Conservation (phyloP, 345 rosid genomes). For the Bruguiera sexangula region DNA sequence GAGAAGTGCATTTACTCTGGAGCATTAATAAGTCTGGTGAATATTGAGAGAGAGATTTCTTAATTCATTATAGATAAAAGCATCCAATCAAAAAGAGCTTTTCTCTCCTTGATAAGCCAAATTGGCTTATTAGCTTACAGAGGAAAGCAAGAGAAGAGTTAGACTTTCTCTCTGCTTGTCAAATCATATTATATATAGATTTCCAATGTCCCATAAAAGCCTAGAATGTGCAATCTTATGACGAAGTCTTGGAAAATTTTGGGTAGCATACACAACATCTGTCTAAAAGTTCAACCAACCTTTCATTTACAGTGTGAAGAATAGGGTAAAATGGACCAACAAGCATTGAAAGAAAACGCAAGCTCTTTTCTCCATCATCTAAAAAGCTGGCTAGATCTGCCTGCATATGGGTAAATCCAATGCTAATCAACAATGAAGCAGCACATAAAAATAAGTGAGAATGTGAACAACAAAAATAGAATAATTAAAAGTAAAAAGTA, state of each 20-base stretch:
- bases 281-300: conserved; percentile 39
- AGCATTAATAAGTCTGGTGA: too few relatives aligned
- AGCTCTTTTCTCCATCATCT: conserved; percentile 53
- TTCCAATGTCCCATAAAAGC: neutral
- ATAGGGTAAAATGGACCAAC: conserved; percentile 74
- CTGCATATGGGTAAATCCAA: conserved; percentile 32
- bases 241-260: neutral
- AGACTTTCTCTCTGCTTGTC: too few relatives aligned
- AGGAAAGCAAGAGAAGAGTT: too few relatives aligned
- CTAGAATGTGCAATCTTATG: neutral
- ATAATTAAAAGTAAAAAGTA: neutral
- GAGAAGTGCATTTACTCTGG: too few relatives aligned
- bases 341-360: conserved; percentile 73
- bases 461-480: neutral
- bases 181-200: too few relatives aligned
- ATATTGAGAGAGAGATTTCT: too few relatives aligned
- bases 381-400: conserved; percentile 54
- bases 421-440: conserved; percentile 10
- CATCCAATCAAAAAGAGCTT: too few relatives aligned
- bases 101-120: too few relatives aligned
- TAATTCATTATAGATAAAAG: too few relatives aligned
- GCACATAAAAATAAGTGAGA: conserved; percentile 10
- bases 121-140: too few relatives aligned
- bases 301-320: conserved; percentile 58
- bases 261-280: neutral